Evolutionary conservation across 208 protist genomes (phyloP).

Genomic region (Acanthamoeba healyi): DNA sequence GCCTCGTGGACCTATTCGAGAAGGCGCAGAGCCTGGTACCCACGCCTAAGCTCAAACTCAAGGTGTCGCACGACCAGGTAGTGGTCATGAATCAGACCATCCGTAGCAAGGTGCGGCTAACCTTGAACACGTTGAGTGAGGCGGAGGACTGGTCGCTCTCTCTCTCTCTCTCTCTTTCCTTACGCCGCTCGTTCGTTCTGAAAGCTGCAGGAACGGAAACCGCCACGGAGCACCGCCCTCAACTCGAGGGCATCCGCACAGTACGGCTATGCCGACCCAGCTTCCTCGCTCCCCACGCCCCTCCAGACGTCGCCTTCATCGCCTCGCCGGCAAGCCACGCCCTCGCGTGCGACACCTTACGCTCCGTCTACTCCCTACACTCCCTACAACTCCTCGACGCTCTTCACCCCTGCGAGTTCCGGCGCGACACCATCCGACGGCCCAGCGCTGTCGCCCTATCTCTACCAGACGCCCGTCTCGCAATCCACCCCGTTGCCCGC

Average conservation of each 20-base stretch:
- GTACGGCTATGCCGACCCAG: neutral
- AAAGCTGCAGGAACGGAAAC: constrained; percentile 38
- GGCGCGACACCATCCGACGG: neutral
- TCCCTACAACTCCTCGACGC: neutral
- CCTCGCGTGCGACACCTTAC: neutral
- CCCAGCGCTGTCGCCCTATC: constrained; percentile 9
- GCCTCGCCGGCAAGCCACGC: neutral
- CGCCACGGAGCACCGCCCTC: constrained; percentile 25
- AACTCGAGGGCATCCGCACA: neutral
- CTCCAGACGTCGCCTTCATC: constrained; percentile 27
- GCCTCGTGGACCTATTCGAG: constrained; percentile 48
- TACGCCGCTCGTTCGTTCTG: neutral
- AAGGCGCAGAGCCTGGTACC: constrained; percentile 10
- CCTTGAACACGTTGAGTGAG: too few species aligned
- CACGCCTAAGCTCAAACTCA: neutral
- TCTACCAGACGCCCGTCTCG: neutral
- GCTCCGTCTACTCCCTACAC: neutral
- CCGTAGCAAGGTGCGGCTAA: neutral
- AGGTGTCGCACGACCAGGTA: neutral
- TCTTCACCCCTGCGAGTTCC: neutral
- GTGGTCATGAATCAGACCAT: constrained; percentile 23
- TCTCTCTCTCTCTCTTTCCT: neutral
- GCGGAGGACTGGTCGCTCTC: too few species aligned
- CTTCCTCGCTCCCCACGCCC: neutral
- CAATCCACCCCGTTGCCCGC: neutral